Conservation (phyloP, 306 rosid genomes). For the Casuarina glauca region DNA sequence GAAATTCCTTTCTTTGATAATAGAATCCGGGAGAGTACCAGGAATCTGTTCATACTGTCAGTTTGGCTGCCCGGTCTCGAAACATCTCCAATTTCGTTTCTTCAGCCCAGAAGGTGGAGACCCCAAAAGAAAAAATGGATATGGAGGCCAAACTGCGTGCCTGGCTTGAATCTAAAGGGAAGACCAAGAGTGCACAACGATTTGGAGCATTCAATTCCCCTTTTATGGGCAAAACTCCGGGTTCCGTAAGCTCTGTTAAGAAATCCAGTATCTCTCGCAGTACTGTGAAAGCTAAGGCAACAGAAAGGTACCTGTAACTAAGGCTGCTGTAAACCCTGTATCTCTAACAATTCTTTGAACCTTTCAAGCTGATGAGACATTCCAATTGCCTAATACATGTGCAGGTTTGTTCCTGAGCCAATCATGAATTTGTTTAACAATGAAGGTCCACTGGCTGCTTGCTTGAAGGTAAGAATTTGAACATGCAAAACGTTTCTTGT, state of each 20-base stretch:
- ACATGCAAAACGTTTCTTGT: background rate
- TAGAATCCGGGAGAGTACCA: conserved; percentile 96
- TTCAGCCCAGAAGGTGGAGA: conserved; percentile 67
- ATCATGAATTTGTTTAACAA: conserved; percentile 49
- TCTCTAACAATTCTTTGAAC: background rate
- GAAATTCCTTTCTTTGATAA: conserved; percentile 19
- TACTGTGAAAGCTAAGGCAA: conserved; percentile 49
- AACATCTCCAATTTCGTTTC: conserved; percentile 66
- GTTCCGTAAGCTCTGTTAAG: conserved; percentile 53
- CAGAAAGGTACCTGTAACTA: no score
- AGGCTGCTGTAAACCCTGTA: no score
- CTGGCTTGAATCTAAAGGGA: conserved; percentile 90
- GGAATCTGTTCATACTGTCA: conserved; percentile 90
- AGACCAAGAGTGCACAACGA: conserved; percentile 63
- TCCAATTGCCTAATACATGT: conserved; percentile 5
- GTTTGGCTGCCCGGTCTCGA: conserved; percentile 90
- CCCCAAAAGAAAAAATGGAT: conserved; percentile 65
- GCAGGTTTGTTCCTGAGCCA: conserved; percentile 55
- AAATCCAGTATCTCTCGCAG: conserved; percentile 44
- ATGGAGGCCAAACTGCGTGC: conserved; percentile 84
- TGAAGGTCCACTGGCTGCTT: conserved; percentile 42
- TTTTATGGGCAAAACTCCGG: conserved; percentile 52
- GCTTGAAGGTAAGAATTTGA: conserved; percentile 50
- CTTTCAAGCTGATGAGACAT: background rate
- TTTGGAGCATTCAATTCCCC: conserved; percentile 54